Percentiles rank a stretch among this genome's conserved stretches.
Evolutionary conservation across 1,284 basidiomycete genomes (phyloP).

Genomic region (Apiotrichum brassicae): DNA sequence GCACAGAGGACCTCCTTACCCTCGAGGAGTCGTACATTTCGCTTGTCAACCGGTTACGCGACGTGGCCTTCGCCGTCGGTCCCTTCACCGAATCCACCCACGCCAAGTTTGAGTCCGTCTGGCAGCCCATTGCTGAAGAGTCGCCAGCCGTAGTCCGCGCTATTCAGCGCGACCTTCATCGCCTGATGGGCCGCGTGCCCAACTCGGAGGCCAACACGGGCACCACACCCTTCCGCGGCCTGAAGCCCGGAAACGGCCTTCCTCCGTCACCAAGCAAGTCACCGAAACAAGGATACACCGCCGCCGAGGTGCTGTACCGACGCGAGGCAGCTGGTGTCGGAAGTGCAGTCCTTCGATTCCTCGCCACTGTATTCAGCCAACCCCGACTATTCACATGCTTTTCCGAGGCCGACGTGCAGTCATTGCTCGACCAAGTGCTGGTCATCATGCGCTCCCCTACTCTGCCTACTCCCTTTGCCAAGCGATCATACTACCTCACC

Average conservation of each 20-base stretch:
- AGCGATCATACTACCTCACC: conserved; percentile 43
- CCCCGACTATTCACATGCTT: conserved; percentile 30
- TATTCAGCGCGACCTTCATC: conserved; percentile 34
- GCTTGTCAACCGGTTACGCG: conserved; percentile 24
- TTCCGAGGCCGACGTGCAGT: conserved; percentile 37
- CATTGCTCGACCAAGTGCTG: conserved; percentile 38
- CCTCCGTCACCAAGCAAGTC: conserved; percentile 6
- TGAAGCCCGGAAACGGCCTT: neutral
- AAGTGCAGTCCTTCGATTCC: conserved; percentile 30
- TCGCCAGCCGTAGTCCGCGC: conserved; percentile 40
- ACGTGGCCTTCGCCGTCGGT: conserved; percentile 18
- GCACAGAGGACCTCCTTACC: conserved; percentile 40
- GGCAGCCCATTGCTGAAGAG: conserved; percentile 31
- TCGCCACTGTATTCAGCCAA: conserved; percentile 28
- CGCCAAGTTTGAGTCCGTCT: neutral
- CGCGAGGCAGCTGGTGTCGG: conserved; percentile 43
- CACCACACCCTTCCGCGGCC: conserved; percentile 28
- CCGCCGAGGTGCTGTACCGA: conserved; percentile 41
- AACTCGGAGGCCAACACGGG: conserved; percentile 19
- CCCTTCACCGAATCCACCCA: neutral
- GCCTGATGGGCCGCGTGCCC: conserved; percentile 37
- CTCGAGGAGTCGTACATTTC: conserved; percentile 42
- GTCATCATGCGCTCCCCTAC: conserved; percentile 39
- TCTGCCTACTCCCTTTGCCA: conserved; percentile 42
- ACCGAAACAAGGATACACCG: conserved; percentile 39